Evolutionary conservation across 495 filamentous ascomycete species (phyloP).

Genomic region (Penicillium ochrochloron): DNA sequence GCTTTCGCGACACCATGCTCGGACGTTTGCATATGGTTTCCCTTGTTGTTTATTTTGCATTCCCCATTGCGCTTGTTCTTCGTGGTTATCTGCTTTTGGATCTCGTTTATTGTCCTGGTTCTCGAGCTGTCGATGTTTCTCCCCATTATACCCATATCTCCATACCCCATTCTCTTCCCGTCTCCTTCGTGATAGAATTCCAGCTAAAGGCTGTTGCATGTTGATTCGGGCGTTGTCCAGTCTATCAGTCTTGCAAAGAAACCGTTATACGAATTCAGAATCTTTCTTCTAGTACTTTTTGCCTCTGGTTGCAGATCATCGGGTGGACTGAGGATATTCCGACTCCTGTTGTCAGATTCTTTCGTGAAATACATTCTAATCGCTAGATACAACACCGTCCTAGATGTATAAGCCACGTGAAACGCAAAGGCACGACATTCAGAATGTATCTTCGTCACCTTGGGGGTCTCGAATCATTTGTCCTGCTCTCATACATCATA

Average conservation of each 20-base stretch:
- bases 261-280: neutral
- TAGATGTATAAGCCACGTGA: no score
- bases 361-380: neutral
- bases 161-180: constrained; percentile 8
- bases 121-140: neutral
- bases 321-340: neutral
- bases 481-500: no score
- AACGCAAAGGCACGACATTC: no score
- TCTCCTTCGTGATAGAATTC: constrained; percentile 24
- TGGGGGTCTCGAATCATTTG: no score
- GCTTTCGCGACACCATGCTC: neutral
- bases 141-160: constrained; percentile 29
- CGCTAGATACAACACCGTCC: no score
- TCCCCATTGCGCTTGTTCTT: neutral
- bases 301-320: neutral
- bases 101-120: constrained; percentile 6
- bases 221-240: constrained; percentile 18
- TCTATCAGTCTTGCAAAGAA: neutral
- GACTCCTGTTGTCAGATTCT: neutral
- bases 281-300: neutral
- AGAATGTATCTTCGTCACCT: no score
- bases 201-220: constrained; percentile 16
- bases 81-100: neutral
- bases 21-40: constrained; percentile 10
- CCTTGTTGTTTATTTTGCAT: constrained; percentile 1